Conservation (phyloP, 2,329 filamentous ascomycete genomes). For the Harringtonia lauricola region DNA sequence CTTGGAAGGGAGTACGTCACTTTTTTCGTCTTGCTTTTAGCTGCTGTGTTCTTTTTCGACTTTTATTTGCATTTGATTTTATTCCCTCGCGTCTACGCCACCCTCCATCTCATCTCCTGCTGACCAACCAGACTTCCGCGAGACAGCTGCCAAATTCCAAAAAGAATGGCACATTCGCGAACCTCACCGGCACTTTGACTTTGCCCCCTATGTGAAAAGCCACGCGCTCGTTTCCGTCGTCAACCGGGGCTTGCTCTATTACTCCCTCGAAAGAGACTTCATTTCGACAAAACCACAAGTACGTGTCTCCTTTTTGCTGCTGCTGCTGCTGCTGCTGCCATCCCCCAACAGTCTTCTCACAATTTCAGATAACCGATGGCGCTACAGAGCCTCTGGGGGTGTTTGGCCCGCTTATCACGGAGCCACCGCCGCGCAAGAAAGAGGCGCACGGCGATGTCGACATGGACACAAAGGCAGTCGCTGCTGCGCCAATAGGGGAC, state of each 20-base stretch:
- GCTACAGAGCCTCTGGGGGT: constrained; percentile 39
- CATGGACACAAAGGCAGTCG: not conserved
- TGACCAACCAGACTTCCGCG: constrained; percentile 47
- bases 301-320: constrained; percentile 12
- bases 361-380: constrained; percentile 33
- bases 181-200: constrained; percentile 51
- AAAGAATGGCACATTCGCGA: constrained; percentile 56
- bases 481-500: constrained; percentile 18
- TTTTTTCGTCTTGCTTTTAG: constrained; percentile 1
- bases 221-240: constrained; percentile 52
- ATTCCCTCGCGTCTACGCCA: not conserved
- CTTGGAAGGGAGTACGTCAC: constrained; percentile 49
- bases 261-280: constrained; percentile 45
- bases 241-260: constrained; percentile 52
- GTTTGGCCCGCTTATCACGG: constrained; percentile 43
- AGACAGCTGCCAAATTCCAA: constrained; percentile 56
- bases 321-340: constrained; percentile 2
- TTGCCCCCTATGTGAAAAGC: constrained; percentile 53
- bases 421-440: constrained; percentile 27
- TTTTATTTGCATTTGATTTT: not conserved
- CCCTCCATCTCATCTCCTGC: not conserved
- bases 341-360: constrained; percentile 23
- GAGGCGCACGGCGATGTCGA: constrained; percentile 8
- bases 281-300: constrained; percentile 34
- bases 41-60: no score